Percentiles rank a stretch among this genome's conserved stretches.
Conservation (phyloP, 176 grass and related monocot genomes). For the Triticum dicoccoides region DNA sequence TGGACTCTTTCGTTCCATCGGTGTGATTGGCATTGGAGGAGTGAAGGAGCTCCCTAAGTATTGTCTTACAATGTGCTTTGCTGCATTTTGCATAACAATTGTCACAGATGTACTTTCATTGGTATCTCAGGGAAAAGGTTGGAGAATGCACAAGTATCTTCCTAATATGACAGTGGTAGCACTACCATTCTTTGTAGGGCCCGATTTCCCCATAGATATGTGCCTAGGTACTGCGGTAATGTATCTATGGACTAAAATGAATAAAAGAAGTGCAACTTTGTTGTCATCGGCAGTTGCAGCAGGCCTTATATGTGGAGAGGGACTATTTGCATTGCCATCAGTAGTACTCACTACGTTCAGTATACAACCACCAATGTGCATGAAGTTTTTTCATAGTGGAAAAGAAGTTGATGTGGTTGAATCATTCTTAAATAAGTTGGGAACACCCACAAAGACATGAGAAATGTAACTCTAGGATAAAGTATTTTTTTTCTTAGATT, state of each 20-base stretch:
- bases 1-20: constrained; percentile 24
- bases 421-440: constrained; percentile 20
- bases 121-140: constrained; percentile 25
- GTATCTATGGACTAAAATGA: constrained; percentile 23
- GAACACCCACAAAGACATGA: constrained; percentile 3
- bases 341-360: constrained; percentile 10
- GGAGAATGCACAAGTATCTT: constrained; percentile 12
- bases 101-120: not conserved
- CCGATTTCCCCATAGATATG: constrained; percentile 27
- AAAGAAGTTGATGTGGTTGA: constrained; percentile 1
- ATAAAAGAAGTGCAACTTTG: constrained; percentile 11
- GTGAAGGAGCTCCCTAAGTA: constrained; percentile 37
- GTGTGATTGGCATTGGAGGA: constrained; percentile 28
- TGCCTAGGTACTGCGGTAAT: constrained; percentile 11
- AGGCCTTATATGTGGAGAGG: constrained; percentile 45
- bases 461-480: not conserved
- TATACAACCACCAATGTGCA: constrained; percentile 52
- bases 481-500: not conserved
- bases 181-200: constrained; percentile 32
- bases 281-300: constrained; percentile 30
- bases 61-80: not conserved
- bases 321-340: constrained; percentile 35
- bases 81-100: constrained; percentile 2
- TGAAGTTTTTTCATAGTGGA: constrained; percentile 44
- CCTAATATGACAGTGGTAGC: constrained; percentile 39